These are phyloP conservation scores for Geotrichum europaeum DNA, from an alignment of 1,139 yeast species.

Conservation along the genomic window DNA sequence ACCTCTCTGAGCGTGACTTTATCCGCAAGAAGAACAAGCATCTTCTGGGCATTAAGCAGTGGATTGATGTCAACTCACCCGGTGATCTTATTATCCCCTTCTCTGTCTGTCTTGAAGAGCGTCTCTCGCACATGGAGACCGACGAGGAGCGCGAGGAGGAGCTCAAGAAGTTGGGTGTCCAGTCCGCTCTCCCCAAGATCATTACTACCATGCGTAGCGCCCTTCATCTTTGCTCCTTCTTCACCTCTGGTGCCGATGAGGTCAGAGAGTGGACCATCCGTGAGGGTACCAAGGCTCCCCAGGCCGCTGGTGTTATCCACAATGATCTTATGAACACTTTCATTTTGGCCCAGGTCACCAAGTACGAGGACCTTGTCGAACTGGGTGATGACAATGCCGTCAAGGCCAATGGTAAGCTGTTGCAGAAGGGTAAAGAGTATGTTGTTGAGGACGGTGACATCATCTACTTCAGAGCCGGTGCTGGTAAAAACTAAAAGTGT, in stretches of 20 bases:
- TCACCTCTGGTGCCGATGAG: constrained; percentile 87
- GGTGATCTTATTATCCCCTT: constrained; percentile 94
- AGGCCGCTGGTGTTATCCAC: constrained; percentile 92
- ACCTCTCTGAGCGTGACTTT: constrained; percentile 89
- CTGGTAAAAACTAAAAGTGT: constrained; percentile 63
- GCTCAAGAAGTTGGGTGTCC: constrained; percentile 78
- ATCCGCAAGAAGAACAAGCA: constrained; percentile 97
- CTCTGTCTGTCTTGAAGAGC: constrained; percentile 89
- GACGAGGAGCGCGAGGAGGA: constrained; percentile 92
- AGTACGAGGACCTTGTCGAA: constrained; percentile 77
- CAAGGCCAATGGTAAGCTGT: constrained; percentile 87
- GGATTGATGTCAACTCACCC: constrained; percentile 92
- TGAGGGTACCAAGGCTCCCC: constrained; percentile 72
- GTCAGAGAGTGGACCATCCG: constrained; percentile 91
- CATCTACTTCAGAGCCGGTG: constrained; percentile 92
- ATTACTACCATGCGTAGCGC: constrained; percentile 63
- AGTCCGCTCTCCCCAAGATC: constrained; percentile 83
- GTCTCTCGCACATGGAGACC: constrained; percentile 77
- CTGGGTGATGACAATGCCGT: constrained; percentile 78
- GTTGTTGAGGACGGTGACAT: constrained; percentile 90
- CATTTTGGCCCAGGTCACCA: constrained; percentile 80
- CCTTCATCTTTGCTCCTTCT: constrained; percentile 71
- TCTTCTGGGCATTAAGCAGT: constrained; percentile 82
- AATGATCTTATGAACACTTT: constrained; percentile 81
- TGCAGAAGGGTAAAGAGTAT: constrained; percentile 95